Conservation (phyloP, 352 stramenopile species). For the Pythium inflatum region DNA sequence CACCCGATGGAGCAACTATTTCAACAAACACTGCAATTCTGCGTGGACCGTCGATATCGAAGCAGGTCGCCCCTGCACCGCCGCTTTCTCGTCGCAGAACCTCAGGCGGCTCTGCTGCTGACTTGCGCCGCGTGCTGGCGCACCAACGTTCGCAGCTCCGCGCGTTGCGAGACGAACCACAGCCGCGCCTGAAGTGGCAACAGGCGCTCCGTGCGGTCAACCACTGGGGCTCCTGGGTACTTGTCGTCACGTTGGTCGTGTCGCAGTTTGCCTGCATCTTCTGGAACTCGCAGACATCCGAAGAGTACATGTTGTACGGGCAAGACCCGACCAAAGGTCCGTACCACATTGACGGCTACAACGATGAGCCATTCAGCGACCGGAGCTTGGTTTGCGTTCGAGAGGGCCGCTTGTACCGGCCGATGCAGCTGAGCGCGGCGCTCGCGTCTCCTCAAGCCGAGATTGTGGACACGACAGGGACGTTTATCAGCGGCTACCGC, state of each 20-base stretch:
- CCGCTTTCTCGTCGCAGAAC: not conserved
- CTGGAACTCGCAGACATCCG: constrained; percentile 38
- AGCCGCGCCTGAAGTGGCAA: not conserved
- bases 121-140: constrained; percentile 9
- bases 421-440: constrained; percentile 42
- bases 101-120: not conserved
- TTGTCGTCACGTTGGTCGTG: constrained; percentile 14
- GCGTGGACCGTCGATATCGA: too few relatives aligned
- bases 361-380: constrained; percentile 58
- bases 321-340: constrained; percentile 17
- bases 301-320: constrained; percentile 29
- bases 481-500: constrained; percentile 20
- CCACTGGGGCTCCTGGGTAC: constrained; percentile 12
- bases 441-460: constrained; percentile 17
- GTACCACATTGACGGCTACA: constrained; percentile 29
- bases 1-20: not conserved
- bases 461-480: constrained; percentile 1
- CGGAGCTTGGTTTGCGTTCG: constrained; percentile 49
- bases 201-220: constrained; percentile 5
- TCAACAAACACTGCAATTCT: too few relatives aligned
- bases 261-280: constrained; percentile 35
- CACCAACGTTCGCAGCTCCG: constrained; percentile 10
- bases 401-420: constrained; percentile 42
- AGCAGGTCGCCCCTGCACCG: not conserved
- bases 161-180: not conserved